Percentiles rank a stretch among this genome's conserved stretches.
Conservation (phyloP, 129 eudicot genomes). For the Tagetes patula region DNA sequence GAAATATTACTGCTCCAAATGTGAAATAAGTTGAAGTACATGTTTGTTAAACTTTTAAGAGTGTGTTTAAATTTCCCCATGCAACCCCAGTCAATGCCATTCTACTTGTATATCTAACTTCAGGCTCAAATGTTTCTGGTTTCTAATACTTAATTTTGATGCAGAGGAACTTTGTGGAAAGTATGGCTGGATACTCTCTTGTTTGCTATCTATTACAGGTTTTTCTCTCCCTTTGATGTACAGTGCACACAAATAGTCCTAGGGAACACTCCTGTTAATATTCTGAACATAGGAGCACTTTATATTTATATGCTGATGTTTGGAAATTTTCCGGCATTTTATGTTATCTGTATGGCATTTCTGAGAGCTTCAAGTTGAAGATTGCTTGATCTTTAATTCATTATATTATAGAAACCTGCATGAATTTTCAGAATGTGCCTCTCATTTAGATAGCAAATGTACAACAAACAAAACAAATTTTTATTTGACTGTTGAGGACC, state of each 20-base stretch:
- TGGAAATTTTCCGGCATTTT: background rate
- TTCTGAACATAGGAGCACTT: background rate
- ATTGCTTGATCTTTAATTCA: slow-evolving; percentile 1
- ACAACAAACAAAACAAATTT: background rate
- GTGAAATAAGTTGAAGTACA: background rate
- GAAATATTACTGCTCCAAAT: slow-evolving; percentile 6
- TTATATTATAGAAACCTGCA: background rate
- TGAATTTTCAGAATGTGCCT: background rate
- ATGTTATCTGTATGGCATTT: slow-evolving; percentile 3
- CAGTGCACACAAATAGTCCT: slow-evolving; percentile 14
- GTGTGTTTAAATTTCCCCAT: background rate
- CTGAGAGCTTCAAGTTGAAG: slow-evolving; percentile 3
- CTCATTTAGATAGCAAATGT: background rate
- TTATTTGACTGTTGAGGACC: background rate
- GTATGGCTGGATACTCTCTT: slow-evolving; percentile 99
- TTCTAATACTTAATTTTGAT: slow-evolving; percentile 31
- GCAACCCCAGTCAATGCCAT: background rate
- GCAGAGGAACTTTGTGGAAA: slow-evolving; percentile 99
- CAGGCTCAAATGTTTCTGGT: background rate
- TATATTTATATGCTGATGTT: background rate
- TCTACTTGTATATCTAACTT: slow-evolving; percentile 12
- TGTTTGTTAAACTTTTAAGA: slow-evolving; percentile 1
- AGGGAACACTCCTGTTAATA: background rate
- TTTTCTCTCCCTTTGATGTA: slow-evolving; percentile 28
- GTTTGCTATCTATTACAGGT: slow-evolving; percentile 99